Conservation (phyloP, 352 stramenopile species). For the Phytophthora pistaciae region DNA sequence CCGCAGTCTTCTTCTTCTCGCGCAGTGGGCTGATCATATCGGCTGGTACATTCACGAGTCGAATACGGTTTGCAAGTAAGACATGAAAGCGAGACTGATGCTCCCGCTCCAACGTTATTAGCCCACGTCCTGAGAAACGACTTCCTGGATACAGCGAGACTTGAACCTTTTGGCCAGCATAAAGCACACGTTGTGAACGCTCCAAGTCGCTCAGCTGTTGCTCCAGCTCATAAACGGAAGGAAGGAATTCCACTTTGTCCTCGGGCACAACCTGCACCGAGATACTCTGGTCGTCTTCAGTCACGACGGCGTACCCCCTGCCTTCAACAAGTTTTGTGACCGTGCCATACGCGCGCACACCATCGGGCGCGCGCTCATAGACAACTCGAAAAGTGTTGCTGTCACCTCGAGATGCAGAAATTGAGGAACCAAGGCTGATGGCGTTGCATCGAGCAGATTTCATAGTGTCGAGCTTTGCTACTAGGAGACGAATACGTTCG, state of each 20-base stretch:
- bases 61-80: constrained; percentile 74
- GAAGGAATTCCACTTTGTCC: constrained; percentile 63
- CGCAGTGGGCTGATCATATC: constrained; percentile 70
- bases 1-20: constrained; percentile 66
- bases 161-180: constrained; percentile 74
- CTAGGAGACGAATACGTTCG: constrained; percentile 50
- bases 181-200: constrained; percentile 51
- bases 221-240: constrained; percentile 65
- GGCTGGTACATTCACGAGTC: constrained; percentile 69
- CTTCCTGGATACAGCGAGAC: constrained; percentile 78
- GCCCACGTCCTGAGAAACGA: constrained; percentile 66
- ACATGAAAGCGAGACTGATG: constrained; percentile 58
- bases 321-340: constrained; percentile 55
- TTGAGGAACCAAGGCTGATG: constrained; percentile 5
- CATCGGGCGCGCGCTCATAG: constrained; percentile 49
- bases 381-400: constrained; percentile 53
- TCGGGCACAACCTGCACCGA: constrained; percentile 57
- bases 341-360: constrained; percentile 63
- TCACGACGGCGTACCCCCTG: constrained; percentile 63
- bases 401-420: neutral
- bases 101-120: constrained; percentile 65
- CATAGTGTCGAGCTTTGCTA: constrained; percentile 37
- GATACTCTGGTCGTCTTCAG: constrained; percentile 71
- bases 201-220: constrained; percentile 61
- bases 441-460: constrained; percentile 28